phyloP scores from a whole-genome alignment of 192 early-diverging fungal genomes.

The Mortierella alpina region DNA sequence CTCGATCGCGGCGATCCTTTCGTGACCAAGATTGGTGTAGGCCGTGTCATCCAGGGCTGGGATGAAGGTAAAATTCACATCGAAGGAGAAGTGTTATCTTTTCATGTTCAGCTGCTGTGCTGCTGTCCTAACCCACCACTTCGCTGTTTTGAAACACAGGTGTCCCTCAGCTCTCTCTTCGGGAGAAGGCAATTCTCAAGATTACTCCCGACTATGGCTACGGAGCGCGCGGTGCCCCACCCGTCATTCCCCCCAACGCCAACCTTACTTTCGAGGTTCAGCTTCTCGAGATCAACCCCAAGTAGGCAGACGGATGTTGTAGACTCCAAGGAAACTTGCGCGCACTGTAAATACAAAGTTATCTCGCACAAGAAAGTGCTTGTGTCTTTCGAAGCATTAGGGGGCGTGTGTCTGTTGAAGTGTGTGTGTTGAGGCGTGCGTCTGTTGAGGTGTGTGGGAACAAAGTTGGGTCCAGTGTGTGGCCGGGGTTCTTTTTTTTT shows the following conservation, averaged over 20 bases:
- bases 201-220: conserved; percentile 89
- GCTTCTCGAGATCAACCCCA: conserved; percentile 68
- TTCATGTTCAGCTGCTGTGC: no score
- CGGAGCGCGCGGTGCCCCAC: conserved; percentile 71
- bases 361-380: no score
- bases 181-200: conserved; percentile 84
- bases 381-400: no score
- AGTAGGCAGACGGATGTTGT: no score
- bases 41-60: conserved; percentile 85
- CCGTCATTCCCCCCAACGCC: conserved; percentile 78
- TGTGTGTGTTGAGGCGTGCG: no score
- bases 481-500: background rate
- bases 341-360: no score
- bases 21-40: conserved; percentile 87
- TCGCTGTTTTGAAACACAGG: conserved; percentile 69
- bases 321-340: no score
- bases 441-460: no score
- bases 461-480: conserved; percentile 10
- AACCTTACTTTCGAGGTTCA: conserved; percentile 88
- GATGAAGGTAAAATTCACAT: conserved; percentile 56
- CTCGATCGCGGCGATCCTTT: conserved; percentile 86
- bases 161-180: conserved; percentile 91
- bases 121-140: conserved; percentile 17
- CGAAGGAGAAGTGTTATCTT: conserved; percentile 1
- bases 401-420: no score